Base-by-base conservation (phyloP, 768 basidiomycete genomes). In the Pilatotrama ljubarskyi region DNA sequence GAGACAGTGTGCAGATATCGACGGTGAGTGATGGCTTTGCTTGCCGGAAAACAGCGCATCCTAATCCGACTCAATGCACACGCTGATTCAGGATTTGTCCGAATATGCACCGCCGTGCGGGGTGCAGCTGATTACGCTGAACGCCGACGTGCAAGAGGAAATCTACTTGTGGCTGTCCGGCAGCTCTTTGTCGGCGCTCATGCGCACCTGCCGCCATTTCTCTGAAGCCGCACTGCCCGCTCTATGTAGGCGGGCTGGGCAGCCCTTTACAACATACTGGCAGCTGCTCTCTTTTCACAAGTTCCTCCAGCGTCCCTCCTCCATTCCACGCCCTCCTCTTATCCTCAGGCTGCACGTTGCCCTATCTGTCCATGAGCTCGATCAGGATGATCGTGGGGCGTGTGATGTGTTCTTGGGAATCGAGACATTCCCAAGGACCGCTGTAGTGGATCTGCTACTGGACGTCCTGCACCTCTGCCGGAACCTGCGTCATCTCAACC, bases 121-220 rank as follows among this genome's bases (percentile, higher is more conserved):
- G 38, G 81, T 18, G 25, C 35, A 18, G 2, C 9, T 50, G 2
- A 8, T 6, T 5, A 7, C 9, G n/a, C 35, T 37, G 3, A 50
- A 50, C 35, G 2, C 20, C 4, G 49, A 50, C 20, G 36, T 50
- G 14, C 49, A 10, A 9, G 18, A 20, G 5, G 2, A 50, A 7
- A 36, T 50, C 18, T 8, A 36, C 1, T 37, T 18, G 14, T 50
- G 49, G 49, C 35, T 50, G n/a, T 11, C 32, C 35, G 10, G n/a
- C 13, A 4, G 7, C 9, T 36, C 49, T 9, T 15, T 50, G 5
- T 9, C 35, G 9, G 35, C 18, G n/a, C 35, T 50, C 10, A 50
- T 50, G 49, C 5, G 26, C 18, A 50, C 49, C 9, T 36, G 49
- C 29, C 32, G 20, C 9, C 22, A 29, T 18, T 50, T 50, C 49